Conservation (phyloP, 2,329 filamentous ascomycete species). For the Aureobasidium sp. region DNA sequence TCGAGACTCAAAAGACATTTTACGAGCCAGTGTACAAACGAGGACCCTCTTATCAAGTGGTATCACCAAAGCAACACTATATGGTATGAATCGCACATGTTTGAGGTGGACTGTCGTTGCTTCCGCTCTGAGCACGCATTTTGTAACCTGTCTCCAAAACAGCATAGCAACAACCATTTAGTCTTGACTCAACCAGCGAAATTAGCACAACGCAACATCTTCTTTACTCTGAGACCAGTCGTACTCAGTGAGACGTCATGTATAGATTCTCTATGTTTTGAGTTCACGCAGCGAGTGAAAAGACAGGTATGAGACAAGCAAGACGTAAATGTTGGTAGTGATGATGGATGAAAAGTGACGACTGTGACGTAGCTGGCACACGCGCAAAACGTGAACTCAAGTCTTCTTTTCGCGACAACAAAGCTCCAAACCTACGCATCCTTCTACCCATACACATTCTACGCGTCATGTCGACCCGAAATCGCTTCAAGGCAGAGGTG, state of each 20-base stretch:
- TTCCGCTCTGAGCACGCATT: background rate
- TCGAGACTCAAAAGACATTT: background rate
- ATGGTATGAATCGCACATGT: too few species aligned
- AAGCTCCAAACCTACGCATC: background rate
- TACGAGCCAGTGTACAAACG: background rate
- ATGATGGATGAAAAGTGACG: background rate
- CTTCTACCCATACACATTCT: background rate
- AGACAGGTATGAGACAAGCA: background rate
- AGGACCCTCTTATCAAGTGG: too few species aligned
- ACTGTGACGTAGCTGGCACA: too few species aligned
- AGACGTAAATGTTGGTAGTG: background rate
- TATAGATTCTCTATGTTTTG: too few species aligned
- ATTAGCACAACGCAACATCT: background rate
- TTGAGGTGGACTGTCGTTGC: background rate
- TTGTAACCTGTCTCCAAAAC: background rate
- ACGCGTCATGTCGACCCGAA: background rate
- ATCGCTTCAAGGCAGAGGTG: constrained; percentile 4
- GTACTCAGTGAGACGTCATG: too few species aligned
- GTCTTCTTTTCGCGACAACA: background rate
- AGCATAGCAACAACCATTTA: background rate
- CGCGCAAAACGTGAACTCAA: constrained; percentile 1
- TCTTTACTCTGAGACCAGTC: too few species aligned
- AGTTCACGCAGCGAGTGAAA: background rate
- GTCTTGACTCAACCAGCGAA: too few species aligned
- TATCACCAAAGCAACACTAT: too few species aligned